A percentile compares a stretch with the other conserved stretches of the same genome.
These are phyloP conservation scores for Aureobasidium sp. DNA, from an alignment of 2,329 filamentous ascomycete genomes.

Conservation along the genomic window DNA sequence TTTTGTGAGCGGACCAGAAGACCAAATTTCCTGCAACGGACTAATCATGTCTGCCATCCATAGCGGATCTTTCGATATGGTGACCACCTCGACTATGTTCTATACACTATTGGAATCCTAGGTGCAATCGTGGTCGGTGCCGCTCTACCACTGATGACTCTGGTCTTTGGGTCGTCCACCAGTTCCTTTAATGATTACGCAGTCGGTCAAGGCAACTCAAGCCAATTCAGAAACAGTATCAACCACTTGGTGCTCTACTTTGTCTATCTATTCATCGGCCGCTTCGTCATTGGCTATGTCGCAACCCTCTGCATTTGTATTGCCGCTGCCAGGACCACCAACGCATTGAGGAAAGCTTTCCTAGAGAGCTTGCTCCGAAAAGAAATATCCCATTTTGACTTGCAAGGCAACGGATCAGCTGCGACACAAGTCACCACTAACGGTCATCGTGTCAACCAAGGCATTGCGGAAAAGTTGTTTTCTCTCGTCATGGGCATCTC, in stretches of 20 bases:
- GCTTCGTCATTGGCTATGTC: constrained; percentile 55
- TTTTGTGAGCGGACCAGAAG: background rate
- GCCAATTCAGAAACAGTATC: background rate
- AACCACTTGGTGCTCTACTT: constrained; percentile 50
- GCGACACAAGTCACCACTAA: constrained; percentile 54
- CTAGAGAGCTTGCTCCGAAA: constrained; percentile 53
- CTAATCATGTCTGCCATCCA: background rate
- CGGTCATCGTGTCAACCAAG: constrained; percentile 57
- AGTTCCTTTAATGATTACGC: constrained; percentile 30
- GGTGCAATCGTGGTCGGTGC: constrained; percentile 37
- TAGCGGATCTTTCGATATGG: constrained; percentile 26
- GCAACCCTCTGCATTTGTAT: constrained; percentile 58
- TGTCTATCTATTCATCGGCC: constrained; percentile 55
- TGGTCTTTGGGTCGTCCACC: constrained; percentile 45
- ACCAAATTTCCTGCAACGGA: too few species aligned
- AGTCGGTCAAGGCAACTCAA: background rate
- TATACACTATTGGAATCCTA: constrained; percentile 22
- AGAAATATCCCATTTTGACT: constrained; percentile 58
- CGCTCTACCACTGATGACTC: constrained; percentile 39
- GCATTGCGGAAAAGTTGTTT: constrained; percentile 67
- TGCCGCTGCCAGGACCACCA: constrained; percentile 53
- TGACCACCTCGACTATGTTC: constrained; percentile 19
- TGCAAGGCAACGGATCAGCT: constrained; percentile 53
- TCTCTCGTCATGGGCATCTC: constrained; percentile 52
- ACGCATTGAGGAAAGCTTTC: constrained; percentile 53